Evolutionary conservation across 2,329 filamentous ascomycete genomes (phyloP).

Genomic region (Aspergillus sp.): DNA sequence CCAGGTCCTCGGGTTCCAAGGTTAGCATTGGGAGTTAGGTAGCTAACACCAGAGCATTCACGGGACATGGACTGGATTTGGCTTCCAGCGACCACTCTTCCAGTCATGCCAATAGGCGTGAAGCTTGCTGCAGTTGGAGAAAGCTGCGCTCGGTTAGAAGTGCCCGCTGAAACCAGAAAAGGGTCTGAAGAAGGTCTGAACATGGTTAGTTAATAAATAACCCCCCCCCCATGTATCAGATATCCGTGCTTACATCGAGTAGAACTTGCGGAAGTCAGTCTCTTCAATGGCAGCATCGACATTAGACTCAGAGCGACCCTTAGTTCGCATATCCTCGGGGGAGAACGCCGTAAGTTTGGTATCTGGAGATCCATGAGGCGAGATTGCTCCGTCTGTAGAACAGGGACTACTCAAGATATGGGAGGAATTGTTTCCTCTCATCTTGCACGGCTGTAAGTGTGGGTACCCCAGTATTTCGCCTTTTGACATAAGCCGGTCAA

Average conservation of each 20-base stretch:
- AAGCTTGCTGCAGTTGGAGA: constrained; percentile 63
- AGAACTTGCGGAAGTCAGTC: constrained; percentile 11
- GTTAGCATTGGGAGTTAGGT: constrained; percentile 16
- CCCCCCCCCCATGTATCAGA: too few species aligned
- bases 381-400: constrained; percentile 48
- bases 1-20: constrained; percentile 9
- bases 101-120: constrained; percentile 42
- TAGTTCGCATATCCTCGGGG: constrained; percentile 51
- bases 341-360: constrained; percentile 62
- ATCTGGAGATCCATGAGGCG: constrained; percentile 60
- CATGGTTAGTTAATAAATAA: constrained; percentile 1
- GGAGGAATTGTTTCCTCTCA: constrained; percentile 22
- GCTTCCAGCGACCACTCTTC: constrained; percentile 5
- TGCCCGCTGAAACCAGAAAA: constrained; percentile 18
- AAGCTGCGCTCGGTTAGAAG: constrained; percentile 35
- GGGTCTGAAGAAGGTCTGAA: constrained; percentile 22
- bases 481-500: too few species aligned
- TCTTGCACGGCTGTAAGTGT: constrained; percentile 3
- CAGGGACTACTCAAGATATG: constrained; percentile 31
- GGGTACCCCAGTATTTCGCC: too few species aligned
- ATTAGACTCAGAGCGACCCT: constrained; percentile 20
- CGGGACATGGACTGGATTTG: constrained; percentile 7
- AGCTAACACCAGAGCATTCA: constrained; percentile 11
- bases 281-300: constrained; percentile 11
- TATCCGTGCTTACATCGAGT: constrained; percentile 15